These are phyloP conservation scores for Naematelia encephala DNA, from an alignment of 768 basidiomycete genomes.

Conservation along the genomic window DNA sequence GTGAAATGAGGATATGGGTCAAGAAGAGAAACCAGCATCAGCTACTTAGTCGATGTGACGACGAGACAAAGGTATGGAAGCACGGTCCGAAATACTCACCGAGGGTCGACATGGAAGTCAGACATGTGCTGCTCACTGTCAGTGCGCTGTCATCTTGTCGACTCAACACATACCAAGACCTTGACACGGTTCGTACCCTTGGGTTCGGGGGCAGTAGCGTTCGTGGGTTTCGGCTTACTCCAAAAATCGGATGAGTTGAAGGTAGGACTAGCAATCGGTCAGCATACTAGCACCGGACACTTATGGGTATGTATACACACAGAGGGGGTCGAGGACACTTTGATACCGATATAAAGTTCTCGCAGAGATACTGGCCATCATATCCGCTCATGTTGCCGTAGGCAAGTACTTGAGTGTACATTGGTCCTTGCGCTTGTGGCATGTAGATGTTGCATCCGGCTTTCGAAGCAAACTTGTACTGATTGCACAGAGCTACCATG, in stretches of 20 bases:
- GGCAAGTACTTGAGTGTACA: slow-evolving; percentile 68
- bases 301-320: slow-evolving; percentile 5
- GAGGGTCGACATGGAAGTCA: slow-evolving; percentile 71
- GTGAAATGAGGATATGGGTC: too few species aligned
- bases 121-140: slow-evolving; percentile 59
- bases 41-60: too few species aligned
- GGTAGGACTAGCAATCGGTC: slow-evolving; percentile 60
- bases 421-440: slow-evolving; percentile 56
- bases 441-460: slow-evolving; percentile 16
- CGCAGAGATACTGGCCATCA: slow-evolving; percentile 64
- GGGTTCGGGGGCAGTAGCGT: slow-evolving; percentile 58
- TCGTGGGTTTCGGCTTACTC: slow-evolving; percentile 66
- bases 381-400: slow-evolving; percentile 69
- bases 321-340: slow-evolving; percentile 16
- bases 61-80: too few species aligned
- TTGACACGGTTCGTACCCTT: slow-evolving; percentile 62
- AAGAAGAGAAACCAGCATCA: too few species aligned
- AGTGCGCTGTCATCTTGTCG: background rate
- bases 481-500: slow-evolving; percentile 61
- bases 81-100: too few species aligned
- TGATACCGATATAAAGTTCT: slow-evolving; percentile 56
- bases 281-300: slow-evolving; percentile 53
- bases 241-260: slow-evolving; percentile 70
- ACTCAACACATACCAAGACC: slow-evolving; percentile 53
- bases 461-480: slow-evolving; percentile 56